Percentiles rank a stretch among this genome's conserved stretches.
These are phyloP conservation scores for Exophiala mesophila DNA, from an alignment of 2,329 filamentous ascomycete species.

Conservation along the genomic window DNA sequence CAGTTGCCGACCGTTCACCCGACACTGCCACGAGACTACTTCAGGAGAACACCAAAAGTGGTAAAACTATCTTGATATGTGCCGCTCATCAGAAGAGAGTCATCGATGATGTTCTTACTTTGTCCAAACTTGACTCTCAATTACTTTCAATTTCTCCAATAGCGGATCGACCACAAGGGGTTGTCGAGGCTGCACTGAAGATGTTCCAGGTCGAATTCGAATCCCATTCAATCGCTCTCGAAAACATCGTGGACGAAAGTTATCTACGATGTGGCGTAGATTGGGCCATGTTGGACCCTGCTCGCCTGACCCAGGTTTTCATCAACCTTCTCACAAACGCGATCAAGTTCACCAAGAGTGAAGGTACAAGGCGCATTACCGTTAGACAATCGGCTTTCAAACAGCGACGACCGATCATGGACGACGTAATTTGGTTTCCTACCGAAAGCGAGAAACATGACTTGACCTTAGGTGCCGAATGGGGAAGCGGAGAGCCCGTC, in stretches of 20 bases:
- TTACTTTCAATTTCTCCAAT: slow-evolving; percentile 67
- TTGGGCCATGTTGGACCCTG: slow-evolving; percentile 52
- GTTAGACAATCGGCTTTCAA: slow-evolving; percentile 10
- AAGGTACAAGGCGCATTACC: slow-evolving; percentile 10
- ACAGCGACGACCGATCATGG: slow-evolving; percentile 1
- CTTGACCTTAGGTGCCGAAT: slow-evolving; percentile 40
- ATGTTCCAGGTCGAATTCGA: slow-evolving; percentile 70
- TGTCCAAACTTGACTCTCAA: slow-evolving; percentile 70
- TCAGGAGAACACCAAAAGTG: slow-evolving; percentile 62
- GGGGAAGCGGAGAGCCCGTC: slow-evolving; percentile 52
- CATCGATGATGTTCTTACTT: slow-evolving; percentile 66
- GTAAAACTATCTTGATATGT: slow-evolving; percentile 70
- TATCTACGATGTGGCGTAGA: slow-evolving; percentile 3
- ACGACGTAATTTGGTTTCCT: slow-evolving; percentile 17
- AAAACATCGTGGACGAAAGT: slow-evolving; percentile 10
- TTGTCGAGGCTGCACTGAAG: slow-evolving; percentile 63
- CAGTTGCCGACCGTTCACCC: slow-evolving; percentile 1
- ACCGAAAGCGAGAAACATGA: slow-evolving; percentile 20
- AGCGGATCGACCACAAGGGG: slow-evolving; percentile 59
- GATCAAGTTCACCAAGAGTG: slow-evolving; percentile 52
- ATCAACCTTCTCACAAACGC: slow-evolving; percentile 59
- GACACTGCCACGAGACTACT: slow-evolving; percentile 38
- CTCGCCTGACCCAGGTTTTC: slow-evolving; percentile 54
- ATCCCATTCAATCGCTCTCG: slow-evolving; percentile 11
- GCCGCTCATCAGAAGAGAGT: slow-evolving; percentile 75